phyloP scores from a whole-genome alignment of 371 early-diverging fungal genomes.

The Nematocida sp. region DNA sequence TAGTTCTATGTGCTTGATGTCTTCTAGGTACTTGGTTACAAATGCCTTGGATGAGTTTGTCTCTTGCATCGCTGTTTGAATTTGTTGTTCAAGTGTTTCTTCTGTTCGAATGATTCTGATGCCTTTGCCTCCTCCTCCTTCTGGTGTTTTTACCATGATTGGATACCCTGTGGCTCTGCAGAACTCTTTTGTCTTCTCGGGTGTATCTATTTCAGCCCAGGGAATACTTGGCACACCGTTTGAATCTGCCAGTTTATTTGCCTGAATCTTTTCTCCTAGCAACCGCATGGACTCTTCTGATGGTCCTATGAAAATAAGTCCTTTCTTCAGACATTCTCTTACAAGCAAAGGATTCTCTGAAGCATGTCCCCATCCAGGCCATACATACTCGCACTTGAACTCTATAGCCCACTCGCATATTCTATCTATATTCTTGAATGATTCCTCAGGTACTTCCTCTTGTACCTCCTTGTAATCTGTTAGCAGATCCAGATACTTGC shows the following conservation, averaged over 20 bases:
- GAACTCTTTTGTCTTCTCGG: constrained; percentile 68
- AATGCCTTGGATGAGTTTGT: constrained; percentile 68
- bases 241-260: constrained; percentile 88
- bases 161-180: constrained; percentile 76
- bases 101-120: constrained; percentile 4
- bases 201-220: constrained; percentile 65
- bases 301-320: constrained; percentile 88
- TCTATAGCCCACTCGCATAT: constrained; percentile 91
- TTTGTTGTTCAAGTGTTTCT: not conserved
- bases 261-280: constrained; percentile 92
- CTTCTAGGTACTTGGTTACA: constrained; percentile 83
- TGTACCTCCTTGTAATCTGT: constrained; percentile 91
- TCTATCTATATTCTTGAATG: constrained; percentile 88
- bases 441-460: constrained; percentile 86
- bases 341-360: constrained; percentile 91
- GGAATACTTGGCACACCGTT: constrained; percentile 86
- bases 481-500: constrained; percentile 93
- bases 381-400: constrained; percentile 75
- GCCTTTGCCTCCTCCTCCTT: constrained; percentile 92
- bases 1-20: constrained; percentile 90
- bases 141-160: constrained; percentile 94
- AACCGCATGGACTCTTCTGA: constrained; percentile 92
- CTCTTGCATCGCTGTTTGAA: constrained; percentile 70
- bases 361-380: constrained; percentile 90
- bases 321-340: constrained; percentile 72